Evolutionary conservation across 352 stramenopile genomes (phyloP).

Genomic region (Peronospora destructor): DNA sequence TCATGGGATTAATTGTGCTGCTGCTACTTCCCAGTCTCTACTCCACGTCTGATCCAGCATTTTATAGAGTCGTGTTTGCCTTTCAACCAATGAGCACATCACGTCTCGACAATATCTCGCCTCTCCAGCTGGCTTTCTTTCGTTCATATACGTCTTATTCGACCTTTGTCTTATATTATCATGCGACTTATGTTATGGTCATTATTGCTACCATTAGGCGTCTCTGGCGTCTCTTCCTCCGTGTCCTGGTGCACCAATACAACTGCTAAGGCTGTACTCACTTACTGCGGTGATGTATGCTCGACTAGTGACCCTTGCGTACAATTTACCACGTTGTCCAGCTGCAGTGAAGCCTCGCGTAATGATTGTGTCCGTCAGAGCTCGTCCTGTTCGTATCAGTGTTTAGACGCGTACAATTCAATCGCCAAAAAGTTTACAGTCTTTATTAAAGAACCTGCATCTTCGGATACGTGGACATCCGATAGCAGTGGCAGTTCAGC

Average conservation of each 20-base stretch:
- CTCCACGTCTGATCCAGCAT: no score
- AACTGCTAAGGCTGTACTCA: constrained; percentile 35
- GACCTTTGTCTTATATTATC: not conserved
- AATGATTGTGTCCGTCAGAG: constrained; percentile 46
- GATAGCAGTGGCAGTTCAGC: constrained; percentile 19
- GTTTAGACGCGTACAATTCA: constrained; percentile 50
- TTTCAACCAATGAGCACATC: no score
- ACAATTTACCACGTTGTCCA: constrained; percentile 42
- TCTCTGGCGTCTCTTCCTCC: constrained; percentile 16
- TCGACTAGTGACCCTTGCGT: constrained; percentile 41
- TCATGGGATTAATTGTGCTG: no score
- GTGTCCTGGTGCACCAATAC: constrained; percentile 46
- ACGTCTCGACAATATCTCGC: not conserved
- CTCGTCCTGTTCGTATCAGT: constrained; percentile 60
- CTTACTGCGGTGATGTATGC: constrained; percentile 39
- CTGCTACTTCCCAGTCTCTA: no score
- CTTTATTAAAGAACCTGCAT: constrained; percentile 56
- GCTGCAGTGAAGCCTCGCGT: constrained; percentile 40
- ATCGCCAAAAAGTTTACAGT: constrained; percentile 46
- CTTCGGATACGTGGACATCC: constrained; percentile 37
- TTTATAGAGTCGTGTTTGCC: no score
- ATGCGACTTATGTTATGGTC: constrained; percentile 18
- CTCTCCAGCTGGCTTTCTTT: not conserved
- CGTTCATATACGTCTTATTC: no score
- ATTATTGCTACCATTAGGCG: constrained; percentile 3